phyloP scores from a whole-genome alignment of 129 eudicot genomes.

The Lactuca sativa region DNA sequence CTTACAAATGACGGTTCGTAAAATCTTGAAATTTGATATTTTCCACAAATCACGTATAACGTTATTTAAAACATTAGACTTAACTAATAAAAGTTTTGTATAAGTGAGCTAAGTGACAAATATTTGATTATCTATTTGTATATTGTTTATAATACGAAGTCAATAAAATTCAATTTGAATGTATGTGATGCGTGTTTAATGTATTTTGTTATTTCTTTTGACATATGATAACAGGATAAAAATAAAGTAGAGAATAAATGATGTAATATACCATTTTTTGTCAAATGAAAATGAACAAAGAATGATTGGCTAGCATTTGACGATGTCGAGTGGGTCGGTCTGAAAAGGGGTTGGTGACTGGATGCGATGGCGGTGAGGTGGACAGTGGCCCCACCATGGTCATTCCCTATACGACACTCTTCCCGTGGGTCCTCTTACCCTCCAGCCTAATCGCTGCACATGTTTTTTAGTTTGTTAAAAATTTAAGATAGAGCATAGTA shows the following conservation, averaged over 20 bases:
- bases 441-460: conserved; percentile 16
- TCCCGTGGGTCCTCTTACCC: conserved; percentile 25
- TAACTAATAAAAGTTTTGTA: too few species aligned
- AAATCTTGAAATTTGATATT: too few species aligned
- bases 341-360: conserved; percentile 23
- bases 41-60: too few species aligned
- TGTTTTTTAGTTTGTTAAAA: conserved; percentile 8
- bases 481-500: neutral
- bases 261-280: conserved; percentile 5
- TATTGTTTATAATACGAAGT: too few species aligned
- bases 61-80: too few species aligned
- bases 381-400: conserved; percentile 47
- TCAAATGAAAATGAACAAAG: conserved; percentile 4
- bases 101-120: too few species aligned
- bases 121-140: too few species aligned
- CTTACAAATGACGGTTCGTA: too few species aligned
- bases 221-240: neutral
- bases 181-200: too few species aligned
- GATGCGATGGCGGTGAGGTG: conserved; percentile 45
- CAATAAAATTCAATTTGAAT: too few species aligned
- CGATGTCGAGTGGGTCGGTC: conserved; percentile 25
- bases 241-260: neutral
- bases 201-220: too few species aligned
- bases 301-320: conserved; percentile 33
- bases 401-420: conserved; percentile 27